Evolutionary conservation across 164 flowering plant species (phyloP).

Genomic region (Dillenia suffruticosa): DNA sequence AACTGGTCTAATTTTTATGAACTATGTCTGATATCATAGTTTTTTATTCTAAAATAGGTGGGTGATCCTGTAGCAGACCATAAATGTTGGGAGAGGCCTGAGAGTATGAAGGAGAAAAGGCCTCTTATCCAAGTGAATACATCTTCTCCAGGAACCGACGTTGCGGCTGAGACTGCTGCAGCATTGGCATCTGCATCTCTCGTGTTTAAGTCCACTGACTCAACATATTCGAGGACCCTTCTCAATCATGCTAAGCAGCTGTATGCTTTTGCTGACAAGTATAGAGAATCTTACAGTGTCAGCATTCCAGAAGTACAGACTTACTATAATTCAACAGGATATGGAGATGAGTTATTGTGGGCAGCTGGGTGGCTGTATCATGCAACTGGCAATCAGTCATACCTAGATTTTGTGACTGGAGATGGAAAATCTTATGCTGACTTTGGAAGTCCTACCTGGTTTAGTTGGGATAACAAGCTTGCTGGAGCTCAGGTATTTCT

Average conservation of each 20-base stretch:
- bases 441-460: conserved; percentile 82
- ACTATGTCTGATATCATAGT: too few species aligned
- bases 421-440: conserved; percentile 62
- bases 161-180: conserved; percentile 96
- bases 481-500: conserved; percentile 81
- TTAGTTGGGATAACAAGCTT: conserved; percentile 93
- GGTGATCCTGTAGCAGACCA: conserved; percentile 77
- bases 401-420: conserved; percentile 55
- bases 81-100: conserved; percentile 90
- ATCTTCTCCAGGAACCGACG: conserved; percentile 78
- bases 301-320: conserved; percentile 64
- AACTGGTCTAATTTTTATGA: too few species aligned
- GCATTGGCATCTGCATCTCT: conserved; percentile 91
- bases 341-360: conserved; percentile 92
- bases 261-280: conserved; percentile 68
- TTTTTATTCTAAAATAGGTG: conserved; percentile 40
- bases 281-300: conserved; percentile 55
- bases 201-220: conserved; percentile 56
- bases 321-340: conserved; percentile 86
- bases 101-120: conserved; percentile 60
- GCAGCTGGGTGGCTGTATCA: conserved; percentile 96
- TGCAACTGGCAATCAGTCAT: conserved; percentile 72
- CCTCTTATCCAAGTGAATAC: conserved; percentile 71
- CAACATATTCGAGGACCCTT: conserved; percentile 57
- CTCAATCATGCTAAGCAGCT: conserved; percentile 75